A percentile compares a stretch with the other conserved stretches of the same genome.
Evolutionary conservation across 202 grass and related monocot genomes (phyloP).

Genomic region (Cymbopogon flexuosus): DNA sequence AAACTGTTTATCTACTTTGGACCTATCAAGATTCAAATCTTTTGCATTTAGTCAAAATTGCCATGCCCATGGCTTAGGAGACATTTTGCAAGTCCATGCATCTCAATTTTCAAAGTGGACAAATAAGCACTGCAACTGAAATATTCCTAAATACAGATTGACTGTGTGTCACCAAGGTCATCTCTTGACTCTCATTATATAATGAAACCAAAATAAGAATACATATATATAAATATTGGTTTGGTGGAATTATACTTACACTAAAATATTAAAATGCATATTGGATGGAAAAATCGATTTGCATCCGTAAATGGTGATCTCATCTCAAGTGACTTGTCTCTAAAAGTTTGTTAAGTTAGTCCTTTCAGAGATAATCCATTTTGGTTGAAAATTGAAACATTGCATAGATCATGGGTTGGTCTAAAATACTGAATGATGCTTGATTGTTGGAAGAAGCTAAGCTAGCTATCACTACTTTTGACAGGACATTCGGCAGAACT

Average conservation of each 20-base stretch:
- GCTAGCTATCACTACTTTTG: background rate
- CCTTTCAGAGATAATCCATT: background rate
- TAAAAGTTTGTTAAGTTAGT: background rate
- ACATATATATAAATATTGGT: background rate
- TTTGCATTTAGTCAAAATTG: background rate
- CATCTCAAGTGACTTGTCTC: background rate
- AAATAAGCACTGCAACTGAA: background rate
- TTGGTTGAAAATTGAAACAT: background rate
- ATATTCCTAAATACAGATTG: background rate
- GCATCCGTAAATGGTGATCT: background rate
- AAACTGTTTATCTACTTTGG: background rate
- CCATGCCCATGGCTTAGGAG: background rate
- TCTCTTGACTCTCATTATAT: background rate
- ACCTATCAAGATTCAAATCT: background rate
- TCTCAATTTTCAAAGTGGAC: background rate
- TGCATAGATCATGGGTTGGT: background rate
- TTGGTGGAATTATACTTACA: background rate
- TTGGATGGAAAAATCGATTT: background rate
- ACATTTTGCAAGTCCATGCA: background rate
- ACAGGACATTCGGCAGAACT: conserved; percentile 89
- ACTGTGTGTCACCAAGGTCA: background rate
- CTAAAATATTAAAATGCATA: background rate
- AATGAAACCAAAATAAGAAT: background rate
- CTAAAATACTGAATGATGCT: background rate
- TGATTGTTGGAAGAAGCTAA: conserved; percentile 6